phyloP scores from a whole-genome alignment of 257 asterid genomes.

The Solanum neorickii region DNA sequence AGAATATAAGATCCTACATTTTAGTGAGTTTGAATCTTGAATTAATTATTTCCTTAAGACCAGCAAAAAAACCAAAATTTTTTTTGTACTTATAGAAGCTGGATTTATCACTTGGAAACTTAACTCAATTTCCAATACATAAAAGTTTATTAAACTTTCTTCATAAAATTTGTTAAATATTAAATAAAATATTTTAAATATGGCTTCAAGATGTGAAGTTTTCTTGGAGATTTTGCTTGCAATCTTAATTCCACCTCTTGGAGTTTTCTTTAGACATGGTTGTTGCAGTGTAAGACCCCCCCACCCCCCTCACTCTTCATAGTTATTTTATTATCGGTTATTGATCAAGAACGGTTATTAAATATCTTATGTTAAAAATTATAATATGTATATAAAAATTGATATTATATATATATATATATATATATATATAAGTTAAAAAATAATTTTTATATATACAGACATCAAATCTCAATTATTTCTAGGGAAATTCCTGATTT shows the following conservation, averaged over 20 bases:
- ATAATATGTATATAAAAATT: not conserved
- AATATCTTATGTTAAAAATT: not conserved
- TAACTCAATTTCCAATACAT: not conserved
- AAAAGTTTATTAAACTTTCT: not conserved
- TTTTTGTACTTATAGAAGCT: not conserved
- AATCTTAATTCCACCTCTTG: slow-evolving; percentile 70
- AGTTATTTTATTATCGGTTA: not conserved
- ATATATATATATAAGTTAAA: not conserved
- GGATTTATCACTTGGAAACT: not conserved
- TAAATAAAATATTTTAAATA: not conserved
- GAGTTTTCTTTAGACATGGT: slow-evolving; percentile 76
- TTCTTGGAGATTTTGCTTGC: slow-evolving; percentile 44
- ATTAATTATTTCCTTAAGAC: not conserved
- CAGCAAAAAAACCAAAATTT: not conserved
- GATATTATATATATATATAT: not conserved
- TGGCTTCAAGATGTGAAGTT: slow-evolving; percentile 37
- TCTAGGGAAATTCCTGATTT: not conserved
- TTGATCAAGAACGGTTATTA: not conserved
- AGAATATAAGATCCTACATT: not conserved
- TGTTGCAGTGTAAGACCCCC: slow-evolving; percentile 54
- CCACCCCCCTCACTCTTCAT: not conserved
- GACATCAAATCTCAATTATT: not conserved
- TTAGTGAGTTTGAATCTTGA: not conserved
- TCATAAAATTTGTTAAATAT: not conserved
- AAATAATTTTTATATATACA: not conserved